Conservation (phyloP, 495 filamentous ascomycete genomes). For the Hypoxylon trugodes region DNA sequence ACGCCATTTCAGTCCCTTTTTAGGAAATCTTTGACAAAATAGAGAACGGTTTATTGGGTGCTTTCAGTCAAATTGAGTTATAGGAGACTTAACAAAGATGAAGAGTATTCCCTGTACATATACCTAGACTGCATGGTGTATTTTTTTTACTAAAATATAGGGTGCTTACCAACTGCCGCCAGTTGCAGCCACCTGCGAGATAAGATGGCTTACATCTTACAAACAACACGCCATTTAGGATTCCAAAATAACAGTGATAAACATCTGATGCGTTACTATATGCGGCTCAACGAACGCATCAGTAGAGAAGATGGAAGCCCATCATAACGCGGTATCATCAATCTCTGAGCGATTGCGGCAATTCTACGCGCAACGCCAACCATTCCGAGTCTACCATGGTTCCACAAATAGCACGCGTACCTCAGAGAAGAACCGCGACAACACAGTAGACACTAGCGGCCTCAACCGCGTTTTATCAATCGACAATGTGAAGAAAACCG, state of each 20-base stretch:
- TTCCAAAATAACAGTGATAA: not conserved
- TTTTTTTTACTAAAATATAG: no score
- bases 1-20: no score
- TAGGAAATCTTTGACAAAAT: no score
- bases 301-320: conserved; percentile 47
- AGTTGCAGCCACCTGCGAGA: not conserved
- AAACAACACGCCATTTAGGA: not conserved
- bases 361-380: conserved; percentile 62
- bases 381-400: conserved; percentile 77
- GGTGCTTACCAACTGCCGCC: not conserved
- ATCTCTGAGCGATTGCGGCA: conserved; percentile 56
- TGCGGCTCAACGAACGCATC: conserved; percentile 2
- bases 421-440: conserved; percentile 47
- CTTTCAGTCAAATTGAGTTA: no score
- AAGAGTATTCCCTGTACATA: no score
- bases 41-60: no score
- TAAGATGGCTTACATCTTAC: not conserved
- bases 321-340: conserved; percentile 51
- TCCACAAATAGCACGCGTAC: conserved; percentile 77
- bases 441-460: conserved; percentile 62
- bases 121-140: no score
- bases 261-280: not conserved
- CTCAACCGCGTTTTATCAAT: conserved; percentile 64
- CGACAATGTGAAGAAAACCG: conserved; percentile 52
- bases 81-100: no score